These are phyloP conservation scores for Eragrostis nindensis DNA, from an alignment of 176 grass and related monocot genomes.

Conservation along the genomic window DNA sequence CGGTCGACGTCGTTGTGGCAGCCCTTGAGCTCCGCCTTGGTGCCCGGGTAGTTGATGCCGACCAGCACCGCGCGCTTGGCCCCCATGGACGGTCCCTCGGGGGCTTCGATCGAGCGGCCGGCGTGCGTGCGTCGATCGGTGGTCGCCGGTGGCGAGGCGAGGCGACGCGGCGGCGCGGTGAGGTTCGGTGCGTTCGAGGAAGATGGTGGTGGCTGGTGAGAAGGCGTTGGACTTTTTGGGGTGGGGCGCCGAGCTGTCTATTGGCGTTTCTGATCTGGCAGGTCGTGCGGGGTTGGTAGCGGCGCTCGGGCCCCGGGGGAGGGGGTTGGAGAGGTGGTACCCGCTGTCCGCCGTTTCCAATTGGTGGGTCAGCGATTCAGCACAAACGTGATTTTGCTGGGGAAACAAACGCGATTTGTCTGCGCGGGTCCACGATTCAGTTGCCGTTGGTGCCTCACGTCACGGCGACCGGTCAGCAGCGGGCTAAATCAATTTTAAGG, in stretches of 20 bases:
- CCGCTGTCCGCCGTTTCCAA: not conserved
- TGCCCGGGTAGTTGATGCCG: slow-evolving; percentile 87
- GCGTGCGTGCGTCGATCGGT: slow-evolving; percentile 13
- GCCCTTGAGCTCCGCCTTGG: slow-evolving; percentile 72
- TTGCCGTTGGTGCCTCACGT: too few species aligned
- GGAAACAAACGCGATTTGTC: too few species aligned
- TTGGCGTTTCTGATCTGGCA: slow-evolving; percentile 42
- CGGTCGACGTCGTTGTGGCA: slow-evolving; percentile 82
- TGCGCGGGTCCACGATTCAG: not conserved
- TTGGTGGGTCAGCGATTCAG: slow-evolving; percentile 4
- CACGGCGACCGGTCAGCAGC: too few species aligned
- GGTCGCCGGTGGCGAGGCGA: not conserved
- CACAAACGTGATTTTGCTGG: not conserved
- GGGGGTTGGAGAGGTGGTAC: not conserved
- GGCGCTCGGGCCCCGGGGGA: too few species aligned
- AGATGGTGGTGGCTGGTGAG: not conserved
- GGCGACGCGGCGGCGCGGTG: not conserved
- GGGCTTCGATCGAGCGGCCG: slow-evolving; percentile 25
- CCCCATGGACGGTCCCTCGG: slow-evolving; percentile 44
- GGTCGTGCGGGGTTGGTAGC: not conserved
- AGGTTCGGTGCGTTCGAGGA: slow-evolving; percentile 14
- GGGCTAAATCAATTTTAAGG: too few species aligned
- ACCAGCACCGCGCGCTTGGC: slow-evolving; percentile 68
- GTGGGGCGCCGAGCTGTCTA: slow-evolving; percentile 35
- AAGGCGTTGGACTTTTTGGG: not conserved